phyloP scores from a whole-genome alignment of 805 yeast species.

The Pichia ethanolica region DNA sequence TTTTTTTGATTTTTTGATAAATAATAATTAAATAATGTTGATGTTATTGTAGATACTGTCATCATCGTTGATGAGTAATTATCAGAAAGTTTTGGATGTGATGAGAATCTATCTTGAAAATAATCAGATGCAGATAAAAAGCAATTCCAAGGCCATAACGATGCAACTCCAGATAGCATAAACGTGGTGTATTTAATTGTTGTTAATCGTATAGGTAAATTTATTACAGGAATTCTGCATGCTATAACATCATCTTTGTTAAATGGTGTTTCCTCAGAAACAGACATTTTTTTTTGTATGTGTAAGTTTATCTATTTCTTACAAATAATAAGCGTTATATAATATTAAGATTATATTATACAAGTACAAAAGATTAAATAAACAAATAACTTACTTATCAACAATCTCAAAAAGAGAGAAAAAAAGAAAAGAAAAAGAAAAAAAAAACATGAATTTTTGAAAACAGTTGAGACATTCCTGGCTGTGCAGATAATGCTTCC shows the following conservation, averaged over 20 bases:
- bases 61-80: conserved; percentile 78
- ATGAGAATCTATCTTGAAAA: conserved; percentile 54
- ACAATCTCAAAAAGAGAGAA: too few species aligned
- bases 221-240: conserved; percentile 10
- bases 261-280: not conserved
- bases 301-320: too few species aligned
- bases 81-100: conserved; percentile 42
- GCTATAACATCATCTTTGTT: not conserved
- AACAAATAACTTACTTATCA: too few species aligned
- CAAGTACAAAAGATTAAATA: too few species aligned
- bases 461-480: too few species aligned
- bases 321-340: too few species aligned
- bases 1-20: conserved; percentile 61
- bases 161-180: conserved; percentile 63
- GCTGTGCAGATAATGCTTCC: too few species aligned
- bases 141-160: conserved; percentile 96
- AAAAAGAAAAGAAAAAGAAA: too few species aligned
- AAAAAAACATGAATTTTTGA: too few species aligned
- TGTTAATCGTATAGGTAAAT: conserved; percentile 14
- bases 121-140: conserved; percentile 81
- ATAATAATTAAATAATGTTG: conserved; percentile 50
- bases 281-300: too few species aligned
- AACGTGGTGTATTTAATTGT: conserved; percentile 49
- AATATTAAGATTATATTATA: too few species aligned
- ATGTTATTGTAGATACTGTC: conserved; percentile 71